These are phyloP conservation scores for Maudiozyma barnettii DNA, from an alignment of 805 yeast species.

Conservation along the genomic window DNA sequence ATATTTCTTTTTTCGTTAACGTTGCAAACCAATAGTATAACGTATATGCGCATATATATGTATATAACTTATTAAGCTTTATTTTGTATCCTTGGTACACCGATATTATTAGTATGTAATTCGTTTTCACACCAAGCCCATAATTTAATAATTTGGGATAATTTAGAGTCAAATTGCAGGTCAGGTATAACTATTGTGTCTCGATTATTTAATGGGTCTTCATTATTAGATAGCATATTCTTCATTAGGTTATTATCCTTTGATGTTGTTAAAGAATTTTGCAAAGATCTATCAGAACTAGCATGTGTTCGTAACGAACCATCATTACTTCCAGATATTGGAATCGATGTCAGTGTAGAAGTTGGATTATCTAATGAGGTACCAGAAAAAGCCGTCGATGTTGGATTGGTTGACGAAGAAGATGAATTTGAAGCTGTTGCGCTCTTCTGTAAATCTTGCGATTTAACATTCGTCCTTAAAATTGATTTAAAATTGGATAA, in stretches of 20 bases:
- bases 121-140: constrained; percentile 60
- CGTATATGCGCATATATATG: neutral
- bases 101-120: constrained; percentile 32
- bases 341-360: neutral
- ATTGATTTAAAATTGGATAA: neutral
- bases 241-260: neutral
- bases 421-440: neutral
- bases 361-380: neutral
- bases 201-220: neutral
- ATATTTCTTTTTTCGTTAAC: neutral
- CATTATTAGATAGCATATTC: neutral
- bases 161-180: constrained; percentile 23
- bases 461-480: neutral
- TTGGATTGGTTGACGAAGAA: neutral
- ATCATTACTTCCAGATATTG: neutral
- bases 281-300: neutral
- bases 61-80: neutral
- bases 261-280: neutral
- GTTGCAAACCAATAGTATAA: neutral
- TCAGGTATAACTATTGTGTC: neutral
- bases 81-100: constrained; percentile 28
- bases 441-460: neutral
- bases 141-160: constrained; percentile 47
- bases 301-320: neutral
- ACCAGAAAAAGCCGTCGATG: neutral